Base-by-base conservation (phyloP, 257 asterid species). In the Solanum commersonii region DNA sequence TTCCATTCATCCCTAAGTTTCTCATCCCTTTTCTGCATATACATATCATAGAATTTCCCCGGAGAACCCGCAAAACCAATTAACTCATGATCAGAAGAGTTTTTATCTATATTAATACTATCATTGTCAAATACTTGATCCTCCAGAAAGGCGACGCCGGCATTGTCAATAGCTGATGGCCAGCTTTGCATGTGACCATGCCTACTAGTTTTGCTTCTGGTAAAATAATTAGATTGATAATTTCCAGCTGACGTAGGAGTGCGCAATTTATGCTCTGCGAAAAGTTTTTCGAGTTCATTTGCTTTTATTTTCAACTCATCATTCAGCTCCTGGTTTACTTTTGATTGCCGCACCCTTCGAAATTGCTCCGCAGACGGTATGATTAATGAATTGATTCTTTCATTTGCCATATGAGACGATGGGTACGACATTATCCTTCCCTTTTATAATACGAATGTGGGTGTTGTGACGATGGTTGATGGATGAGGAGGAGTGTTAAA, bases 1-100 rank as follows among this genome's bases (percentile, higher is more conserved):
- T 94, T 92, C 99, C 99, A 97, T 78, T 96, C 99, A 88, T 94
- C 98, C 92, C 90, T 92, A 83, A 97, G 94, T 90, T 97, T 97
- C 65, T 95, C 98, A 91, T 96, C 95, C 92, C 99, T 94, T 92
- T 93, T 97, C 87, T 93, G 95, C 92, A 93, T 93, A 87, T 97
- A 97, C 82, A 42, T 91, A 22, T 93, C 94, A 88, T 96, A 97
- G 40, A 91, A 90, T 90, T 94, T 93, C 83, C 99, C 99, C 37
- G 98, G 92, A 84, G 97, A 94, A 71, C 96, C 96, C 4, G 92
- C 87, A 89, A 93, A 85, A 90, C 93, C 91, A 67, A 94, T 29
- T 49, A 82, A 91, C 90, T 93, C 97, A 81, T 46, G 78, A 72
- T 33, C 79, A 72, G 90, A 91, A 86, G 20, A 84, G 0, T 63